Conservation (phyloP, 208 protist species). For the Vickermania ingenoplastis region DNA sequence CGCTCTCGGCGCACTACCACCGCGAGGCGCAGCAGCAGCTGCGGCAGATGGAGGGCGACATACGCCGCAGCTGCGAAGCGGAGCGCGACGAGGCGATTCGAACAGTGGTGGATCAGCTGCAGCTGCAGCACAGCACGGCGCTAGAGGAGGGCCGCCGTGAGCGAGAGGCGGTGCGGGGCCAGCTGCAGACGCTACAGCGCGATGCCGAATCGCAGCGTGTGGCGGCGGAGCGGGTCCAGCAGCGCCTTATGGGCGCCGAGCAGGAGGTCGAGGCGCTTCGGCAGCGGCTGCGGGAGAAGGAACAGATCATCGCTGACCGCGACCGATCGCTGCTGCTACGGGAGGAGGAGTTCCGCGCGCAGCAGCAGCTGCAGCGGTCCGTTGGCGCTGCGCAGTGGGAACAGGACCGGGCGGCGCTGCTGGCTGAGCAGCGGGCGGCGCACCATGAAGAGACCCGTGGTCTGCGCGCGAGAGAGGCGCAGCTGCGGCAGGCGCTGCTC, state of each 20-base stretch:
- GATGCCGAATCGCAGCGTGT: constrained; percentile 40
- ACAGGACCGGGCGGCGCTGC: not conserved
- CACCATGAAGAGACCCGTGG: not conserved
- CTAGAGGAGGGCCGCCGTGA: constrained; percentile 25
- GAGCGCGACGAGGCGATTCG: constrained; percentile 68
- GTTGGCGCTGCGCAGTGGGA: not conserved
- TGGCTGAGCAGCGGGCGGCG: not conserved
- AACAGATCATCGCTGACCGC: not conserved
- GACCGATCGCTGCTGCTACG: not conserved
- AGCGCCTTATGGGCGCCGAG: constrained; percentile 21
- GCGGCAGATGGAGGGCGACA: constrained; percentile 37
- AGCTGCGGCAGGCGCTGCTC: not conserved
- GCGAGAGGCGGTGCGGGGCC: constrained; percentile 25
- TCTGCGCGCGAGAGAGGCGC: not conserved
- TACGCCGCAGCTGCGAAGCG: constrained; percentile 43
- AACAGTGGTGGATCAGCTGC: constrained; percentile 49
- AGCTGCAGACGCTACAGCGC: constrained; percentile 21
- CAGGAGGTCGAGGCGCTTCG: not conserved
- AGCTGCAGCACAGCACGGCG: constrained; percentile 46
- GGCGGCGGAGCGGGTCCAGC: constrained; percentile 64
- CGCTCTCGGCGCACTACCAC: not conserved
- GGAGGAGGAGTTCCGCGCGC: not conserved
- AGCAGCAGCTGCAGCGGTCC: not conserved
- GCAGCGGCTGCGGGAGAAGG: not conserved
- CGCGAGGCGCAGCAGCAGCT: constrained; percentile 19